phyloP scores from a whole-genome alignment of 495 filamentous ascomycete species.

The Paragyromitra xinjiangensis region DNA sequence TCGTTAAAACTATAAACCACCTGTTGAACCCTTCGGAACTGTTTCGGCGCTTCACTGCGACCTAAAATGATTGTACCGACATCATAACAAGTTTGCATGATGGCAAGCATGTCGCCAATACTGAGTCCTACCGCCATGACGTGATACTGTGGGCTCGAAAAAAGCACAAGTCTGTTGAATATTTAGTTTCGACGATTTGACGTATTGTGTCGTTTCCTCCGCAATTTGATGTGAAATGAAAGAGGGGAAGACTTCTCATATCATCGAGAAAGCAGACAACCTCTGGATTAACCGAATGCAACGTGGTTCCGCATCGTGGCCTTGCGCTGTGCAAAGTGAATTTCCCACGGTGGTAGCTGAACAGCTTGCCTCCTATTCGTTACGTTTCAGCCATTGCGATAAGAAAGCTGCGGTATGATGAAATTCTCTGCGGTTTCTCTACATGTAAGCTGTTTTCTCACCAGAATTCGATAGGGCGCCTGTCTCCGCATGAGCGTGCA shows the following conservation, averaged over 20 bases:
- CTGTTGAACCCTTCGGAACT: slow-evolving; percentile 11
- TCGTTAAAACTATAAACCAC: slow-evolving; percentile 15
- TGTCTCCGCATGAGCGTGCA: not conserved
- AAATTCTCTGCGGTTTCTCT: not conserved
- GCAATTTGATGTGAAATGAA: slow-evolving; percentile 1
- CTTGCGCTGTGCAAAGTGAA: not conserved
- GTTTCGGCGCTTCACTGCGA: not conserved
- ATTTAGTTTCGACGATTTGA: slow-evolving; percentile 7
- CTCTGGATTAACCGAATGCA: slow-evolving; percentile 1
- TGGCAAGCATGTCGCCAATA: slow-evolving; percentile 36
- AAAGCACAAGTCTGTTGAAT: not conserved
- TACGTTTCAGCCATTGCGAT: slow-evolving; percentile 9
- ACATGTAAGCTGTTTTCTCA: not conserved
- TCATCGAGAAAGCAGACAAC: not conserved
- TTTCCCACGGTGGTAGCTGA: not conserved
- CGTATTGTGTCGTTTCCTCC: not conserved
- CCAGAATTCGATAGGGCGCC: not conserved
- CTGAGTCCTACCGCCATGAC: slow-evolving; percentile 34
- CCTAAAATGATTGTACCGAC: slow-evolving; percentile 13
- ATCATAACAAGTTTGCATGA: slow-evolving; percentile 26
- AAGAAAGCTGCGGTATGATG: slow-evolving; percentile 29
- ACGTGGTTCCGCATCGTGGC: slow-evolving; percentile 26
- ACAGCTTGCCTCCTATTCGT: slow-evolving; percentile 22
- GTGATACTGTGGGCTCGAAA: not conserved
- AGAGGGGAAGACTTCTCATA: slow-evolving; percentile 19